These are phyloP conservation scores for Plasmodium chabaudi DNA, from an alignment of 169 alveolate genomes.

Conservation along the genomic window DNA sequence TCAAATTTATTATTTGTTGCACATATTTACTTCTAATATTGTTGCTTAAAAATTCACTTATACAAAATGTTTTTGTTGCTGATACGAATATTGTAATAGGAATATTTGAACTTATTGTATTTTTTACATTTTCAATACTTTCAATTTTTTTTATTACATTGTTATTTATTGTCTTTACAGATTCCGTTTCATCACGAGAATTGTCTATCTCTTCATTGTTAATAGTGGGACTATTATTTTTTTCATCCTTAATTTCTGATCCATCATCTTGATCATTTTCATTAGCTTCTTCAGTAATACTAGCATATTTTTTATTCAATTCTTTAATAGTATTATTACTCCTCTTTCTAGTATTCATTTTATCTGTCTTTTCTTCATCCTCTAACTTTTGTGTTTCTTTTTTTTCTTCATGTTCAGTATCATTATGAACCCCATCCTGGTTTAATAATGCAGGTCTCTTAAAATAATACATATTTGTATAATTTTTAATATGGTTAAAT, in stretches of 20 bases:
- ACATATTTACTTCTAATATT: constrained; percentile 67
- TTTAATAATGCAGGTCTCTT: background rate
- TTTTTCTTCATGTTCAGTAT: background rate
- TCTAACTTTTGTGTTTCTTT: background rate
- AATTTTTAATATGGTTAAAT: constrained; percentile 53
- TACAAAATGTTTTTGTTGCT: constrained; percentile 66
- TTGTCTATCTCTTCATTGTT: background rate
- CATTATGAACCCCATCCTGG: background rate
- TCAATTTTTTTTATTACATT: constrained; percentile 6
- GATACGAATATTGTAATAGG: constrained; percentile 73
- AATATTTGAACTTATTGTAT: constrained; percentile 51
- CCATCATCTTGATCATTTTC: background rate
- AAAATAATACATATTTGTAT: constrained; percentile 75
- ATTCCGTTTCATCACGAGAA: background rate
- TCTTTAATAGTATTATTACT: background rate
- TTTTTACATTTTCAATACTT: constrained; percentile 34
- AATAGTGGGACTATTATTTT: background rate
- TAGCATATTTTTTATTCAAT: background rate
- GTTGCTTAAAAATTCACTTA: constrained; percentile 60
- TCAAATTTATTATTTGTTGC: constrained; percentile 63
- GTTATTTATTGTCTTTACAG: background rate
- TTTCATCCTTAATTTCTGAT: background rate
- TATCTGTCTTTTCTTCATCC: background rate
- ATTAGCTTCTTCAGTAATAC: background rate
- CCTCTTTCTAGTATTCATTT: background rate